A percentile compares a stretch with the other conserved stretches of the same genome.
phyloP scores from a whole-genome alignment of 495 filamentous ascomycete genomes.

The Polyplosphaeria fusca region DNA sequence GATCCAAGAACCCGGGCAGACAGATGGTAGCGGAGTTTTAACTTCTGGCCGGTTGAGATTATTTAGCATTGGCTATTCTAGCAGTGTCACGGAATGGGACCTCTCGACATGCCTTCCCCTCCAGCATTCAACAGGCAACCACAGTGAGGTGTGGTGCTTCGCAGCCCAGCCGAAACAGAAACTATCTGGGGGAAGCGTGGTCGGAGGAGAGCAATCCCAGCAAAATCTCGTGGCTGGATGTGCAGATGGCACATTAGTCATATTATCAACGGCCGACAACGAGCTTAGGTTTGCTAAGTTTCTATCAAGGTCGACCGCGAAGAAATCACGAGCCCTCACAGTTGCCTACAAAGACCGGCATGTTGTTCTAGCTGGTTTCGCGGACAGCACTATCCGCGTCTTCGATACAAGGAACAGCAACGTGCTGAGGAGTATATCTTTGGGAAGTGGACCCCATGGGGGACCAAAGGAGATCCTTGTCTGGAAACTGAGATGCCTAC shows the following conservation, averaged over 20 bases:
- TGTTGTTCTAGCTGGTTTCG: slow-evolving; percentile 82
- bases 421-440: slow-evolving; percentile 72
- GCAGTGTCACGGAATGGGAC: slow-evolving; percentile 92
- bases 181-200: slow-evolving; percentile 37
- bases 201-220: slow-evolving; percentile 24
- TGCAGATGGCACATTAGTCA: slow-evolving; percentile 81
- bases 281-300: slow-evolving; percentile 70
- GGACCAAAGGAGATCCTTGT: slow-evolving; percentile 83
- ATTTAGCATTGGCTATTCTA: slow-evolving; percentile 95
- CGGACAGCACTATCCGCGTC: slow-evolving; percentile 84
- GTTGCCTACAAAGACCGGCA: slow-evolving; percentile 82
- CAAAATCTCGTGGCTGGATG: slow-evolving; percentile 87
- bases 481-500: slow-evolving; percentile 85
- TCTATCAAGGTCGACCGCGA: slow-evolving; percentile 68
- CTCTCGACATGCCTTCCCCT: slow-evolving; percentile 69
- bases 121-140: slow-evolving; percentile 82
- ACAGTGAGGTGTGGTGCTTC: slow-evolving; percentile 95
- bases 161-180: slow-evolving; percentile 73
- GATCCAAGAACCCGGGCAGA: slow-evolving; percentile 79
- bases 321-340: slow-evolving; percentile 82
- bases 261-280: slow-evolving; percentile 78
- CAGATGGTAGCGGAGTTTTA: slow-evolving; percentile 58
- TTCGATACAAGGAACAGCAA: slow-evolving; percentile 80
- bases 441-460: slow-evolving; percentile 70
- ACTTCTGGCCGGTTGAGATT: slow-evolving; percentile 71